These are phyloP conservation scores for Bryum argenteum DNA, from an alignment of 225 moss, liverwort and hornwort genomes.

Conservation along the genomic window DNA sequence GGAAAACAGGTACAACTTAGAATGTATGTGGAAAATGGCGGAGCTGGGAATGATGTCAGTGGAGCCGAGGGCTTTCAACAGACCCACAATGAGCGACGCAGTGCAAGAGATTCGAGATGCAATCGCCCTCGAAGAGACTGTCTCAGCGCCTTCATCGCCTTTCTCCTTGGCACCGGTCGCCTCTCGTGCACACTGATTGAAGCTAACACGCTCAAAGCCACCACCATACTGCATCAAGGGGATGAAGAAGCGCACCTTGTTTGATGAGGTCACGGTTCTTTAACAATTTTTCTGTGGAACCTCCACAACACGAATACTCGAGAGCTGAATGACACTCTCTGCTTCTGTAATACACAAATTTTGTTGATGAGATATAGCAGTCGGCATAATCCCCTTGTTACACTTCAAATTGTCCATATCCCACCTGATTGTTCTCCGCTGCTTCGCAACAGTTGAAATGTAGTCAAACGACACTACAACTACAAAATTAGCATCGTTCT, in stretches of 20 bases:
- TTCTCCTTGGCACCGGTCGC: constrained; percentile 21
- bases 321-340: constrained; percentile 17
- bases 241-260: constrained; percentile 13
- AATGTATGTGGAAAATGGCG: constrained; percentile 43
- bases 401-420: not conserved
- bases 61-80: constrained; percentile 32
- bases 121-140: constrained; percentile 35
- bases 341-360: constrained; percentile 13
- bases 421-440: not conserved
- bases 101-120: constrained; percentile 31
- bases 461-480: constrained; percentile 10
- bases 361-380: constrained; percentile 1
- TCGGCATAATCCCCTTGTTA: not conserved
- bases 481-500: not conserved
- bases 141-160: constrained; percentile 6
- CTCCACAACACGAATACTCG: constrained; percentile 2
- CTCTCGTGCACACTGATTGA: not conserved
- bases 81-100: constrained; percentile 40
- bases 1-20: constrained; percentile 28
- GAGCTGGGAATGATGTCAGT: constrained; percentile 46
- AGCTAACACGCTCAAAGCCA: constrained; percentile 11
- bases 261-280: not conserved
- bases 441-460: not conserved
- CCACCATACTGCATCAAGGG: constrained; percentile 1
- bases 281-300: not conserved